Conservation (phyloP, 1,284 basidiomycete species). For the Fomitopsis palustris region DNA sequence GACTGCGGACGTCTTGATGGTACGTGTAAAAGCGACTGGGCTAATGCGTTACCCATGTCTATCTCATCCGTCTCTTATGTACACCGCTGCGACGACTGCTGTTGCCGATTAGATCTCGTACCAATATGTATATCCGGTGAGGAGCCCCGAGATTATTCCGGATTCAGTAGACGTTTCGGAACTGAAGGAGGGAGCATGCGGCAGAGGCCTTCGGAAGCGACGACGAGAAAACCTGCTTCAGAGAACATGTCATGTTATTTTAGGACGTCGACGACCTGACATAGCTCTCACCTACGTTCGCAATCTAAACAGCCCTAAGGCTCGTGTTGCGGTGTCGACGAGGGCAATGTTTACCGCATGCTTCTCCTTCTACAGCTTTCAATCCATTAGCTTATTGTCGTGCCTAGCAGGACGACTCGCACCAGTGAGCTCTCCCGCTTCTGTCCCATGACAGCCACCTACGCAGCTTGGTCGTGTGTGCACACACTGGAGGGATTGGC, state of each 20-base stretch:
- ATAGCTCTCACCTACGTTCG: background rate
- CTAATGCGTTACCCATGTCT: background rate
- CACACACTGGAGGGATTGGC: background rate
- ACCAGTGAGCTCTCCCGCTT: background rate
- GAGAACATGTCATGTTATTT: background rate
- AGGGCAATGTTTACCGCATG: no score
- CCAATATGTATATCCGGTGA: slow-evolving; percentile 29
- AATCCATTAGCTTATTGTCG: no score
- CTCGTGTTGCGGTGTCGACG: no score
- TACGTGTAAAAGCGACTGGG: background rate
- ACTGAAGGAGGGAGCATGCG: background rate
- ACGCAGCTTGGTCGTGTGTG: background rate
- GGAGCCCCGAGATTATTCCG: slow-evolving; percentile 30
- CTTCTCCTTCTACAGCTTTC: no score
- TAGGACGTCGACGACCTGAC: background rate
- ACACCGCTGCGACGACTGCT: slow-evolving; percentile 1
- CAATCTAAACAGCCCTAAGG: background rate
- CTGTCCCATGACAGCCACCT: background rate
- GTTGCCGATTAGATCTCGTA: slow-evolving; percentile 29
- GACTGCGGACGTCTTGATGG: slow-evolving; percentile 3
- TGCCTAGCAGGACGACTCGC: background rate
- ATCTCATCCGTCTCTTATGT: background rate
- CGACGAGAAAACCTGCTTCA: background rate
- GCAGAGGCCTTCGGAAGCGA: background rate
- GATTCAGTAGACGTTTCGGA: slow-evolving; percentile 13